Conservation (phyloP, 1,284 basidiomycete species). For the Salmacisia buchloeana region DNA sequence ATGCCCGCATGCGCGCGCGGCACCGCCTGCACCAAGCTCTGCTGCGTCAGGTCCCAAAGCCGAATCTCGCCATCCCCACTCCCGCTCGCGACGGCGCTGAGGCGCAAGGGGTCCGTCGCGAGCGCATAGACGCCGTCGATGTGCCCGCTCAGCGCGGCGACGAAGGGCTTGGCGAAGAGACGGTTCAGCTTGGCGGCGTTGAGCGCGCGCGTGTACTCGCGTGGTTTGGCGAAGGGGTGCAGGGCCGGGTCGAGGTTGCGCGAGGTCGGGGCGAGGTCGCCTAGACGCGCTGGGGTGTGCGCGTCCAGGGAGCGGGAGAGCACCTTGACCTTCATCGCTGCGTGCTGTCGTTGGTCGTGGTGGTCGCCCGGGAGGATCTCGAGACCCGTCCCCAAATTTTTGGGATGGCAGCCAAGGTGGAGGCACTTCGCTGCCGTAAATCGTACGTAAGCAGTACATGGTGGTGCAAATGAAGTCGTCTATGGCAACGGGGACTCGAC, state of each 20-base stretch:
- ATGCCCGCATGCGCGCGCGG: conserved; percentile 85
- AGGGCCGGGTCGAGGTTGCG: conserved; percentile 88
- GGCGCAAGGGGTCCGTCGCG: conserved; percentile 68
- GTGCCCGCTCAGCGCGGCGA: conserved; percentile 84
- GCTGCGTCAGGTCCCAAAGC: conserved; percentile 74
- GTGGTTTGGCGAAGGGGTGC: conserved; percentile 85
- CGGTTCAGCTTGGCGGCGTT: conserved; percentile 94
- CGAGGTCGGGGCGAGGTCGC: conserved; percentile 78
- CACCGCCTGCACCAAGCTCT: conserved; percentile 64
- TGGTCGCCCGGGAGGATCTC: too few species aligned
- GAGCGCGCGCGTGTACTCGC: conserved; percentile 88
- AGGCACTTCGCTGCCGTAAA: too few species aligned
- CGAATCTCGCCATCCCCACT: conserved; percentile 94
- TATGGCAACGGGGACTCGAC: too few species aligned
- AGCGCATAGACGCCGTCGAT: conserved; percentile 90
- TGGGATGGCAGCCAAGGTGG: too few species aligned
- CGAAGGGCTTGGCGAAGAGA: conserved; percentile 94
- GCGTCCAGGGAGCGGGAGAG: conserved; percentile 74
- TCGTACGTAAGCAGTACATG: too few species aligned
- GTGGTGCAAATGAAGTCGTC: too few species aligned
- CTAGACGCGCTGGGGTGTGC: conserved; percentile 61
- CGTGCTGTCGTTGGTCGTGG: not conserved
- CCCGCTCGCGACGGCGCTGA: conserved; percentile 81
- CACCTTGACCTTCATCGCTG: conserved; percentile 74
- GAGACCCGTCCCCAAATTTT: too few species aligned